A percentile compares a stretch with the other conserved stretches of the same genome.
These are phyloP conservation scores for Vickermania ingenoplastis DNA, from an alignment of 208 protist genomes.

Conservation along the genomic window DNA sequence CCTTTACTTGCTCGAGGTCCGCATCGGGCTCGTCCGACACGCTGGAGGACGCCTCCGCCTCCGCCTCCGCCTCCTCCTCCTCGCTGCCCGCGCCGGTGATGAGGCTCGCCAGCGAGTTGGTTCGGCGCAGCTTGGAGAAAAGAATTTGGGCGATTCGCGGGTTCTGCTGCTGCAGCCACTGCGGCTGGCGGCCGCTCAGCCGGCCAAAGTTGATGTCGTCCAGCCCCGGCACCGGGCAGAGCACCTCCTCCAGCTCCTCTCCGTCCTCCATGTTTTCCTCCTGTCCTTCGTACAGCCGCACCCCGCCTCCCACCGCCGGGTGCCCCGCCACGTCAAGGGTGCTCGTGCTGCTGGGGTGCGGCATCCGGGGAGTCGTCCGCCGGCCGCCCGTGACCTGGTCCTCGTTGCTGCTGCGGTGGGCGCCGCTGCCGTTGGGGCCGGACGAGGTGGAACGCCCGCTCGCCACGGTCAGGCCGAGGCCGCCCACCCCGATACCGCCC, in stretches of 20 bases:
- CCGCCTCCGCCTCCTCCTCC: neutral
- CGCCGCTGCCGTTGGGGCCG: no score
- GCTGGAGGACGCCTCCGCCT: no score
- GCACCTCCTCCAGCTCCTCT: conserved; percentile 48
- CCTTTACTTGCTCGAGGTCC: neutral
- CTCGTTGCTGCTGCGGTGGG: no score
- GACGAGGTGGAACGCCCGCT: neutral
- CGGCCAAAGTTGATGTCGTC: conserved; percentile 84
- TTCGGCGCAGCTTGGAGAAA: conserved; percentile 12
- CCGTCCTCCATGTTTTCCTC: conserved; percentile 19
- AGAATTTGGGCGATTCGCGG: conserved; percentile 48
- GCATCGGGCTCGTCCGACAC: neutral
- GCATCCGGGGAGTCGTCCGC: no score
- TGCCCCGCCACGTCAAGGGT: no score
- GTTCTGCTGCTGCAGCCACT: conserved; percentile 55
- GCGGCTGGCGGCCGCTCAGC: conserved; percentile 50
- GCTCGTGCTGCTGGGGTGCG: no score
- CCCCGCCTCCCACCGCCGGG: neutral
- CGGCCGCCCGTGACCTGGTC: no score
- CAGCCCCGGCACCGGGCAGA: conserved; percentile 67
- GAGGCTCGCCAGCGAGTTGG: conserved; percentile 3
- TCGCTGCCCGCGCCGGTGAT: neutral
- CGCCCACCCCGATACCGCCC: neutral
- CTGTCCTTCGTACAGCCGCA: neutral
- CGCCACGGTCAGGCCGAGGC: neutral